A percentile compares a stretch with the other conserved stretches of the same genome.
phyloP scores from a whole-genome alignment of 305 asterid genomes.

The Solanum chacoense region DNA sequence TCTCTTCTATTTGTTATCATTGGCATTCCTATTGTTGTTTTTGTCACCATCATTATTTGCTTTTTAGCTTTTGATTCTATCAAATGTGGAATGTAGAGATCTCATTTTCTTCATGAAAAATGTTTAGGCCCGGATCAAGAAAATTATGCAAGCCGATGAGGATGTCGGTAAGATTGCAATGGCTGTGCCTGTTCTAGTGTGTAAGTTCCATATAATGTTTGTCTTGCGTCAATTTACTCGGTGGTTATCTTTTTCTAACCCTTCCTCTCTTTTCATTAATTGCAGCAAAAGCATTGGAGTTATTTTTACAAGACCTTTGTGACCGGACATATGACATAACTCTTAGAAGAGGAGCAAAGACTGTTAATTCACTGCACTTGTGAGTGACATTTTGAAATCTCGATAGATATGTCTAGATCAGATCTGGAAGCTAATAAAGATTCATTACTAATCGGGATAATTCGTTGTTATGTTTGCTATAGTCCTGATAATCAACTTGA shows the following conservation, averaged over 20 bases:
- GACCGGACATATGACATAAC: conserved; percentile 95
- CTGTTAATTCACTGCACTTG: conserved; percentile 85
- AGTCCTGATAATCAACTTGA: background rate
- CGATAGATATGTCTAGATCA: background rate
- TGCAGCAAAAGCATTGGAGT: conserved; percentile 96
- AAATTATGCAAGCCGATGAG: conserved; percentile 98
- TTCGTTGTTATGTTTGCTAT: background rate
- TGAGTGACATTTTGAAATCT: conserved; percentile 29
- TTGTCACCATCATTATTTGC: background rate
- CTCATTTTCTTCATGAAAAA: conserved; percentile 6
- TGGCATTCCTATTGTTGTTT: background rate
- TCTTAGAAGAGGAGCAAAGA: conserved; percentile 90
- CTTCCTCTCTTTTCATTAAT: conserved; percentile 3
- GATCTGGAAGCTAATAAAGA: background rate
- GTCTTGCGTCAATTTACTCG: background rate
- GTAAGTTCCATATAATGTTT: conserved; percentile 29
- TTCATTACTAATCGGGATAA: background rate
- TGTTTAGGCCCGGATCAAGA: conserved; percentile 83
- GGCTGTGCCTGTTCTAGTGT: conserved; percentile 96
- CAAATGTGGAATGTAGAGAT: background rate
- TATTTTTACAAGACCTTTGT: conserved; percentile 97
- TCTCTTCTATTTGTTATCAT: background rate
- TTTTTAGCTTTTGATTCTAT: background rate
- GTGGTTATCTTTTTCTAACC: background rate
- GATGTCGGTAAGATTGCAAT: conserved; percentile 96